A percentile compares a stretch with the other conserved stretches of the same genome.
These are phyloP conservation scores for Xerocomus potaroensis DNA, from an alignment of 768 basidiomycete genomes.

Conservation along the genomic window DNA sequence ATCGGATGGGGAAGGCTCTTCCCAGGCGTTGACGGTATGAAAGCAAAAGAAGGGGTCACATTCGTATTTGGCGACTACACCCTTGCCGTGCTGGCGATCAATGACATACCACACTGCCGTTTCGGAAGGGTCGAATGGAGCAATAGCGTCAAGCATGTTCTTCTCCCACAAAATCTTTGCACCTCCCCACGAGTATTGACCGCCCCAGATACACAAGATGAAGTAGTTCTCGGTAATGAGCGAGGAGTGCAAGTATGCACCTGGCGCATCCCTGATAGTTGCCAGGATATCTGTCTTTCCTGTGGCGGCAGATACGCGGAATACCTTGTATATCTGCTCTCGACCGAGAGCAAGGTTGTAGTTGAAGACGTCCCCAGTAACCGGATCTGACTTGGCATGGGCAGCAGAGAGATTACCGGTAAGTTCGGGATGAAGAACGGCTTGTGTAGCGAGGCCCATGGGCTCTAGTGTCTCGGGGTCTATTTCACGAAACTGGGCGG, in stretches of 20 bases:
- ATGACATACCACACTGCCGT: constrained; percentile 36
- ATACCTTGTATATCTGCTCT: constrained; percentile 29
- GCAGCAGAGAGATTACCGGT: constrained; percentile 33
- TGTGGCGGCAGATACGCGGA: constrained; percentile 31
- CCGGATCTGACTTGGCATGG: constrained; percentile 35
- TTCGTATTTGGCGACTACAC: constrained; percentile 36
- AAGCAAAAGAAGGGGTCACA: constrained; percentile 38
- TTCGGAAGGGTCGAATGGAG: constrained; percentile 27
- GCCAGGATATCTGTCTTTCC: constrained; percentile 34
- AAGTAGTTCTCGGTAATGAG: constrained; percentile 35
- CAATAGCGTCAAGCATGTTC: constrained; percentile 32
- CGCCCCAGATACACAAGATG: constrained; percentile 34
- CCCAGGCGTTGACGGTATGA: constrained; percentile 39
- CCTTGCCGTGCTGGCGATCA: constrained; percentile 33
- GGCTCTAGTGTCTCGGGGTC: constrained; percentile 38
- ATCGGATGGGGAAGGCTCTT: constrained; percentile 22
- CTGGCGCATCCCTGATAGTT: constrained; percentile 35
- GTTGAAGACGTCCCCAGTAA: constrained; percentile 36
- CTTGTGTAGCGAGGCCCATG: constrained; percentile 27
- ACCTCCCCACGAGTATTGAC: constrained; percentile 27
- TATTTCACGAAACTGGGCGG: constrained; percentile 26
- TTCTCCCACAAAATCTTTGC: constrained; percentile 28
- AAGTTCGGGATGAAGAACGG: constrained; percentile 30
- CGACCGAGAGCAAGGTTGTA: constrained; percentile 31
- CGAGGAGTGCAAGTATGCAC: constrained; percentile 38